Percentiles rank a stretch among this genome's conserved stretches.
These are phyloP conservation scores for Cryptosporidium felis DNA, from an alignment of 169 alveolate species.

Conservation along the genomic window DNA sequence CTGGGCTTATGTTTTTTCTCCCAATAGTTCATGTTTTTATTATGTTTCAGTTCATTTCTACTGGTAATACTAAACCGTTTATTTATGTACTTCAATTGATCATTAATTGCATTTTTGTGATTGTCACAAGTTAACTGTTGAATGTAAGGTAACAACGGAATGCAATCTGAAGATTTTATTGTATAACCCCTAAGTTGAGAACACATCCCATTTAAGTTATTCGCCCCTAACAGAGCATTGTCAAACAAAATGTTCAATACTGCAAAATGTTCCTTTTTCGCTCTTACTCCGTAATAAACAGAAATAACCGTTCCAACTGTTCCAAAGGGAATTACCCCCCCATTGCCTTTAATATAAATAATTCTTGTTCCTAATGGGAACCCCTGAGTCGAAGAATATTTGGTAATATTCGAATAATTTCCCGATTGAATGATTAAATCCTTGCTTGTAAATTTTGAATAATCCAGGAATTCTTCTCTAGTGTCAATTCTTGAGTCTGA, in stretches of 20 bases:
- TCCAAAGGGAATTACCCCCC: slow-evolving; percentile 38
- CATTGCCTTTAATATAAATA: neutral
- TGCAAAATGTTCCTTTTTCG: neutral
- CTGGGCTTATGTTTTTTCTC: neutral
- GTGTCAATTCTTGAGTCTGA: neutral
- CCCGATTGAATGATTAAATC: neutral
- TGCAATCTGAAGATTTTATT: slow-evolving; percentile 3
- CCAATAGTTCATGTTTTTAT: neutral
- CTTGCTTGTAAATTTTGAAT: neutral
- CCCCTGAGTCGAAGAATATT: neutral
- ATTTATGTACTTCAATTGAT: neutral
- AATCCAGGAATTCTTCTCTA: neutral
- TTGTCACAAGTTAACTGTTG: neutral
- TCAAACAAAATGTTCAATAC: slow-evolving; percentile 22
- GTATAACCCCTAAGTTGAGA: slow-evolving; percentile 27
- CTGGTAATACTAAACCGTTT: neutral
- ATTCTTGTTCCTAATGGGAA: slow-evolving; percentile 26
- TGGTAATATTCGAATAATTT: neutral
- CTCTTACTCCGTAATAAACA: neutral
- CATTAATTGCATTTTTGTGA: neutral
- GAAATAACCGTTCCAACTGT: slow-evolving; percentile 25
- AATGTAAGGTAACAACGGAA: slow-evolving; percentile 13
- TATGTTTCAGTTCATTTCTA: neutral
- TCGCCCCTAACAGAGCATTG: neutral
- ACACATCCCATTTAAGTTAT: slow-evolving; percentile 23